phyloP scores from a whole-genome alignment of 805 yeast genomes.

The Ogataea angusta region DNA sequence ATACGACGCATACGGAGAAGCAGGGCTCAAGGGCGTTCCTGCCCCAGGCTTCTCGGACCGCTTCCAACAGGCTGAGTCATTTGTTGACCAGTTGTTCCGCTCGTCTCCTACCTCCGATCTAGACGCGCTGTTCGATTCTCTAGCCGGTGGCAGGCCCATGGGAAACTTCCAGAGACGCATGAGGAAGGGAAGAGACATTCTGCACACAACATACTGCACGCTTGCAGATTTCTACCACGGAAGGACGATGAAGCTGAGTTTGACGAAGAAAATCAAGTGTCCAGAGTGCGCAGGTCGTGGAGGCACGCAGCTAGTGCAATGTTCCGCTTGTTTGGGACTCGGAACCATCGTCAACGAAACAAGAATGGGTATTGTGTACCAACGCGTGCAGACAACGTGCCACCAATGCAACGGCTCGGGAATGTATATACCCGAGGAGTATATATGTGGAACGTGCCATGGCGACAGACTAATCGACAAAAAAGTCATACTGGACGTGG shows the following conservation, averaged over 20 bases:
- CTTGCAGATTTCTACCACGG: conserved; percentile 59
- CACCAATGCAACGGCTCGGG: conserved; percentile 44
- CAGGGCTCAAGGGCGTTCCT: conserved; percentile 37
- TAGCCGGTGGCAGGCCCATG: background rate
- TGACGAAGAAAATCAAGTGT: conserved; percentile 51
- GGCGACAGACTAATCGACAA: conserved; percentile 46
- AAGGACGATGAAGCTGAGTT: conserved; percentile 49
- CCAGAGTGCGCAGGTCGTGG: conserved; percentile 51
- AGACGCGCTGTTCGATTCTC: conserved; percentile 2
- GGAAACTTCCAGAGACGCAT: conserved; percentile 2
- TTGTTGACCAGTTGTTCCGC: conserved; percentile 8
- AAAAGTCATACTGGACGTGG: conserved; percentile 48
- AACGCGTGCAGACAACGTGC: conserved; percentile 43
- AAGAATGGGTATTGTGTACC: conserved; percentile 44
- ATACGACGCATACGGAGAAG: conserved; percentile 89
- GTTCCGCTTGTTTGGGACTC: conserved; percentile 40
- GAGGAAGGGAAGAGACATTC: conserved; percentile 51
- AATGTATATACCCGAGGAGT: conserved; percentile 28
- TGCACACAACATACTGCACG: conserved; percentile 50
- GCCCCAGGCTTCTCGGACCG: background rate
- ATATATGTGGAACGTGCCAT: conserved; percentile 40
- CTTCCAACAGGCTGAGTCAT: conserved; percentile 6
- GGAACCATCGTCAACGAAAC: conserved; percentile 40
- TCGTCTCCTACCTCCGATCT: background rate
- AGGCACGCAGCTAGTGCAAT: conserved; percentile 32